phyloP scores from a whole-genome alignment of 2,329 filamentous ascomycete genomes.

The Lasiodiplodia gonubiensis region DNA sequence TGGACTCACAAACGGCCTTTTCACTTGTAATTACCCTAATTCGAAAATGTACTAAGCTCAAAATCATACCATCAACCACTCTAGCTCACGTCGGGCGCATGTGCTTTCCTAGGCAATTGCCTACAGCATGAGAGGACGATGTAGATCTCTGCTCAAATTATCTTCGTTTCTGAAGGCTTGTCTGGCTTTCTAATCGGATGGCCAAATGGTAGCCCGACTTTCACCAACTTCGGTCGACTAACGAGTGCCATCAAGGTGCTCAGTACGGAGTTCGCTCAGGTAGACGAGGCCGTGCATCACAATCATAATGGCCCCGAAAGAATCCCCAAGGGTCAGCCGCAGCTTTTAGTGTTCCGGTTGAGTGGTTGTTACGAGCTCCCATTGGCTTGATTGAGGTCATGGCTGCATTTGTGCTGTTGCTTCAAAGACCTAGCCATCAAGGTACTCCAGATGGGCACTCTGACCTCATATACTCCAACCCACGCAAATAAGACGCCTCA shows the following conservation, averaged over 20 bases:
- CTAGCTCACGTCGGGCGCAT: not conserved
- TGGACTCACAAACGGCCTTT: too few species aligned
- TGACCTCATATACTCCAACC: conserved; percentile 3
- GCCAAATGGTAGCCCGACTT: not conserved
- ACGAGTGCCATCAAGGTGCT: conserved; percentile 10
- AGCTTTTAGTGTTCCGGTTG: too few species aligned
- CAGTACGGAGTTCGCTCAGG: not conserved
- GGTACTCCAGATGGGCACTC: not conserved
- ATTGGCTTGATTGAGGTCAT: not conserved
- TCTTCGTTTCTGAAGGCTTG: not conserved
- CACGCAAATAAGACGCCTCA: not conserved
- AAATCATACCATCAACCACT: not conserved
- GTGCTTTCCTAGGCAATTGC: not conserved
- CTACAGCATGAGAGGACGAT: not conserved
- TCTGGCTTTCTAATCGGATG: not conserved
- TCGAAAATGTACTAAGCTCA: too few species aligned
- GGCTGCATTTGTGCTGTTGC: not conserved
- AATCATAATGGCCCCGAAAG: not conserved
- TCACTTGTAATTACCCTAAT: too few species aligned
- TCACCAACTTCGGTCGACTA: not conserved
- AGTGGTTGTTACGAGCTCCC: too few species aligned
- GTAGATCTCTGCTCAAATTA: not conserved
- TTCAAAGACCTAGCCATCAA: conserved; percentile 5
- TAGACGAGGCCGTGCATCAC: not conserved
- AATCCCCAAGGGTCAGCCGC: not conserved